These are phyloP conservation scores for Macrophomina pseudophaseolina DNA, from an alignment of 2,329 filamentous ascomycete genomes.

Conservation along the genomic window DNA sequence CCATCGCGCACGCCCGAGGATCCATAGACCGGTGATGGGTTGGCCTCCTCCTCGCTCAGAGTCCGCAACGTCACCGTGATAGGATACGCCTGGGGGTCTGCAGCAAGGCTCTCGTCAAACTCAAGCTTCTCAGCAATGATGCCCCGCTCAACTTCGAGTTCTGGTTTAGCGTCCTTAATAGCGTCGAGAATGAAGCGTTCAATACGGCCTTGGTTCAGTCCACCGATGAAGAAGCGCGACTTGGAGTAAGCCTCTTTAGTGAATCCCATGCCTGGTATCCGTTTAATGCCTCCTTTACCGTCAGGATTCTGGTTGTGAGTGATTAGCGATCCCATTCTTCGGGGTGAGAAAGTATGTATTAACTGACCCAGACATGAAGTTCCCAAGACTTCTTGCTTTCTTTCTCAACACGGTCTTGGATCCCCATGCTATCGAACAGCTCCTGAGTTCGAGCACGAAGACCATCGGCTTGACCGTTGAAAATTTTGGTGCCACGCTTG, in stretches of 20 bases:
- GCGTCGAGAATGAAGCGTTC: background rate
- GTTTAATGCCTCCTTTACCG: background rate
- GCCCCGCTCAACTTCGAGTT: background rate
- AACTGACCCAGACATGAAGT: conserved; percentile 32
- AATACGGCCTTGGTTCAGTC: conserved; percentile 1
- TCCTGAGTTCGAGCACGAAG: conserved; percentile 71
- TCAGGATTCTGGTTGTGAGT: background rate
- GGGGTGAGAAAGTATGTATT: too few species aligned
- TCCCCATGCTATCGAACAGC: conserved; percentile 72
- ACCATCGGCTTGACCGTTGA: conserved; percentile 66
- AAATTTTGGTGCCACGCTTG: conserved; percentile 58
- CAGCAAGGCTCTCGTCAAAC: conserved; percentile 54
- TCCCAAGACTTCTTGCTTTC: conserved; percentile 55
- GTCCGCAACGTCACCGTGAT: background rate
- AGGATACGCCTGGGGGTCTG: conserved; percentile 29
- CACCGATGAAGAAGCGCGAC: background rate
- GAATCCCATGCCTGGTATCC: conserved; percentile 31
- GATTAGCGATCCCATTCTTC: background rate
- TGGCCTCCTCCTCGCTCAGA: background rate
- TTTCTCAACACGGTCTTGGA: conserved; percentile 66
- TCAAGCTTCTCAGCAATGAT: background rate
- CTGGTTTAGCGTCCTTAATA: background rate
- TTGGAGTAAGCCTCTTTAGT: conserved; percentile 42
- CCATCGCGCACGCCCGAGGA: background rate
- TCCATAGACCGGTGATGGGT: background rate